Percentiles rank a stretch among this genome's conserved stretches.
Conservation (phyloP, 805 yeast genomes). For the Zygotorulaspora sp. region DNA sequence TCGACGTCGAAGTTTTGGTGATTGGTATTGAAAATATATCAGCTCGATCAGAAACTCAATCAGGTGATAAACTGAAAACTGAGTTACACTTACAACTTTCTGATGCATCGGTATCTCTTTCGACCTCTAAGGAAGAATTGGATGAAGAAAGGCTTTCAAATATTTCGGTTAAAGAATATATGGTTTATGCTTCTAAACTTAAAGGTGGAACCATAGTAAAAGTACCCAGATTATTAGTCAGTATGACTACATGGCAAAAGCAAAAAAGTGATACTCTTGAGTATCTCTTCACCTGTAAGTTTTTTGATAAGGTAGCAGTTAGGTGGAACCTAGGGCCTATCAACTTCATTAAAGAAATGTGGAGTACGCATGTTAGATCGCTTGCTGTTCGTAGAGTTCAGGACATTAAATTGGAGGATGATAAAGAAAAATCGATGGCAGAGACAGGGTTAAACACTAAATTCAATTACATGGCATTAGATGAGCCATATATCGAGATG, state of each 20-base stretch:
- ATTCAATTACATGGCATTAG: slow-evolving; percentile 51
- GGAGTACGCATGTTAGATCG: slow-evolving; percentile 77
- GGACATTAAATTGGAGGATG: slow-evolving; percentile 25
- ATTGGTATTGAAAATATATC: slow-evolving; percentile 50
- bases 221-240: slow-evolving; percentile 69
- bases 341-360: slow-evolving; percentile 87
- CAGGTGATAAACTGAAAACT: slow-evolving; percentile 42
- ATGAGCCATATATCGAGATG: slow-evolving; percentile 77
- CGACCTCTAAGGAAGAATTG: slow-evolving; percentile 49
- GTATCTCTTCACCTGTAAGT: slow-evolving; percentile 62
- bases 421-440: slow-evolving; percentile 13
- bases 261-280: slow-evolving; percentile 51
- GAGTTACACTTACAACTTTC: slow-evolving; percentile 56
- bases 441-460: slow-evolving; percentile 36
- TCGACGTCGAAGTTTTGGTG: slow-evolving; percentile 72
- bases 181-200: slow-evolving; percentile 51
- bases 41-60: slow-evolving; percentile 45
- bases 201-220: slow-evolving; percentile 75
- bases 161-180: slow-evolving; percentile 52
- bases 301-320: slow-evolving; percentile 87
- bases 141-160: slow-evolving; percentile 45
- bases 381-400: slow-evolving; percentile 55
- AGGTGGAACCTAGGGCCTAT: slow-evolving; percentile 93
- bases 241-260: slow-evolving; percentile 71
- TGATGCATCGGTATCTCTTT: slow-evolving; percentile 63